Percentiles rank a stretch among this genome's conserved stretches.
phyloP scores from a whole-genome alignment of 495 filamentous ascomycete genomes.

The Aspergillus campestris region DNA sequence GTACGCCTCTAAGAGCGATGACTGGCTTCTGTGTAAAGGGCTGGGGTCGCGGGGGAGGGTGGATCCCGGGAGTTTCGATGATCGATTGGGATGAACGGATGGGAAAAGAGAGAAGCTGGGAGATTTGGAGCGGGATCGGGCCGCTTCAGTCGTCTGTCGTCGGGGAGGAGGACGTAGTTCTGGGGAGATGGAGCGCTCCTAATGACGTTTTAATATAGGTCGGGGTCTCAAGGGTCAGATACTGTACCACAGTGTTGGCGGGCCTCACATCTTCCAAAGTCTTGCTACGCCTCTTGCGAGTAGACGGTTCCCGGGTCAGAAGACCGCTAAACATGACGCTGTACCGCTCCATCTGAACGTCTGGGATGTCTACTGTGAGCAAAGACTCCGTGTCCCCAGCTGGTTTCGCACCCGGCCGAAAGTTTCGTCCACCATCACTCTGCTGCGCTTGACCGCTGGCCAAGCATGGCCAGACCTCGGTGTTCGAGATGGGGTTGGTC shows the following conservation, averaged over 20 bases:
- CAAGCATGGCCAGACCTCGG: conserved; percentile 27
- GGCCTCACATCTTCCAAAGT: conserved; percentile 54
- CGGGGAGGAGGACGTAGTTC: conserved; percentile 19
- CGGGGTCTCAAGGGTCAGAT: no score
- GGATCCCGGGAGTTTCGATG: conserved; percentile 24
- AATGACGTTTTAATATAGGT: background rate
- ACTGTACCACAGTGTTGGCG: conserved; percentile 31
- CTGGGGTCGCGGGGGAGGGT: conserved; percentile 32
- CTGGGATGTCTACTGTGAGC: conserved; percentile 74
- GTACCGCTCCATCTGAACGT: conserved; percentile 76
- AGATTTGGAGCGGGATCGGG: conserved; percentile 48
- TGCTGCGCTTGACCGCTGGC: background rate
- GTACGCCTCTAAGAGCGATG: conserved; percentile 1
- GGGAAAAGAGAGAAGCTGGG: conserved; percentile 61
- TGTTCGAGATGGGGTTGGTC: conserved; percentile 7
- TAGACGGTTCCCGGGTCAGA: conserved; percentile 41
- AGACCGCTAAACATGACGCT: conserved; percentile 89
- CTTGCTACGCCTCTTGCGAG: conserved; percentile 61
- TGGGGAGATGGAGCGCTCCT: conserved; percentile 1
- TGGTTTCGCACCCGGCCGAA: background rate
- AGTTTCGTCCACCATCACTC: background rate
- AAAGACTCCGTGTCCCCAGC: conserved; percentile 11
- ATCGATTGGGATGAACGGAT: conserved; percentile 33
- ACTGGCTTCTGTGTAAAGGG: conserved; percentile 26
- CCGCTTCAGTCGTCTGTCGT: conserved; percentile 43